Evolutionary conservation across 352 stramenopile genomes (phyloP), one percentile per base, ranked within the genome.

Genomic region (Pythium dissotocum): DNA sequence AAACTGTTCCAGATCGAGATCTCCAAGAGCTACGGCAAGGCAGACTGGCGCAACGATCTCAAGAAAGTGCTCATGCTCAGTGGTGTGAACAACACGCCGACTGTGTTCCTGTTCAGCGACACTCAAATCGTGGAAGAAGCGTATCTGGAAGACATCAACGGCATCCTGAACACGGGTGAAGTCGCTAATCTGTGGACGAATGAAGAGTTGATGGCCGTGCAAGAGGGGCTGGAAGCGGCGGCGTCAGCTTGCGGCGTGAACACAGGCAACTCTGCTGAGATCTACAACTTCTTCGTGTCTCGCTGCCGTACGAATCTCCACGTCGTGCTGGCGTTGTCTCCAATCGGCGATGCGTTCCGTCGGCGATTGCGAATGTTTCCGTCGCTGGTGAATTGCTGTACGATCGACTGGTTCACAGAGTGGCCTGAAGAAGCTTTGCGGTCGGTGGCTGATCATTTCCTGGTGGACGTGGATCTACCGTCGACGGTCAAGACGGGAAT

Each of bases 321-420:
- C 63, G 80, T 99, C 32, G 94, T 98, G 52, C 66, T 99, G 21
- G 96, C 91, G 38, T 78, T 98, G 10, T 97, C 87, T 14, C 96
- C 96, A 16, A 98, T 98, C 55, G 91, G 95, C 2, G 92, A 98
- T 33, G 91, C 94, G 0, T 99, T 99, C 70, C 88, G 95, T 2
- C 85, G 91, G 9, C 86, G 95, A 6, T 77, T 98, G 53, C 88
- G 95, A 8, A 99, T 98, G 94, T 99, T 99, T 66, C 96, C 96
- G 26, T 97, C 95, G 26, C 83, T 98, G 2, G 94, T 99, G 4
- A 98, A 98, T 70, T 99, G 95, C 73, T 98, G 94, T 68, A 98
- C 95, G 42, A 98, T 99, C 64, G 95, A 99, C 58, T 99, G 95
- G 95, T 99, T 99, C 74, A 91, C 92, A 0, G 94, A 98, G 60